Evolutionary conservation across 352 stramenopile genomes (phyloP).

Genomic region (Phytophthora pisi): DNA sequence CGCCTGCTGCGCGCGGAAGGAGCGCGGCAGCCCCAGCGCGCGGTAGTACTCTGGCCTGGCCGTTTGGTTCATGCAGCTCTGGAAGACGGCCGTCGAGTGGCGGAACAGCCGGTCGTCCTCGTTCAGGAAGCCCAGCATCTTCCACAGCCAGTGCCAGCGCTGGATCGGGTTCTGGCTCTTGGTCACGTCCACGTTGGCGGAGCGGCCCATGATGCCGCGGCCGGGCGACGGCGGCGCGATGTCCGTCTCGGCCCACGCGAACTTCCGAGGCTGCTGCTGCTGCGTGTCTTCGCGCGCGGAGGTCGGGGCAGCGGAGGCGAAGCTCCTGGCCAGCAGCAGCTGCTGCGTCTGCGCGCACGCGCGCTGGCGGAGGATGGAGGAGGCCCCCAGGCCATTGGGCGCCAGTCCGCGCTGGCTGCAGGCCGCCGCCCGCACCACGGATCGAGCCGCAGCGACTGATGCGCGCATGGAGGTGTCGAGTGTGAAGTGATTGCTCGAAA

Average conservation of each 20-base stretch:
- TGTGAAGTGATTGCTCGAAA: not conserved
- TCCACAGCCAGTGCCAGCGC: slow-evolving; percentile 83
- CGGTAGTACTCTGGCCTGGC: slow-evolving; percentile 76
- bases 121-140: slow-evolving; percentile 88
- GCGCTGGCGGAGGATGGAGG: slow-evolving; percentile 19
- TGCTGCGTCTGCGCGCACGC: not conserved
- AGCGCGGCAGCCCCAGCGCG: slow-evolving; percentile 62
- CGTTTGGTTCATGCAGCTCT: slow-evolving; percentile 87
- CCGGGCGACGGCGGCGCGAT: slow-evolving; percentile 81
- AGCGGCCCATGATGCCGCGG: slow-evolving; percentile 69
- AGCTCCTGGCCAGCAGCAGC: slow-evolving; percentile 9
- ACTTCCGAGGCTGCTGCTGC: slow-evolving; percentile 40
- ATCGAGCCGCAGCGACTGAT: slow-evolving; percentile 11
- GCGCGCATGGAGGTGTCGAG: slow-evolving; percentile 15
- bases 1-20: slow-evolving; percentile 94
- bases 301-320: slow-evolving; percentile 18
- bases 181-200: slow-evolving; percentile 85
- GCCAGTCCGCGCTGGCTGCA: slow-evolving; percentile 18
- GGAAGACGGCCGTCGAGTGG: slow-evolving; percentile 75
- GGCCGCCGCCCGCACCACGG: slow-evolving; percentile 11
- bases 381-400: slow-evolving; percentile 3
- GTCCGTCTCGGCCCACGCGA: slow-evolving; percentile 75
- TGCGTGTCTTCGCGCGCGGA: slow-evolving; percentile 7
- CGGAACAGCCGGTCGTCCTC: slow-evolving; percentile 82
- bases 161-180: slow-evolving; percentile 62